Evolutionary conservation across 768 basidiomycete species (phyloP), one percentile per base, ranked within the genome.

Genomic region (Tulasnella sp.): DNA sequence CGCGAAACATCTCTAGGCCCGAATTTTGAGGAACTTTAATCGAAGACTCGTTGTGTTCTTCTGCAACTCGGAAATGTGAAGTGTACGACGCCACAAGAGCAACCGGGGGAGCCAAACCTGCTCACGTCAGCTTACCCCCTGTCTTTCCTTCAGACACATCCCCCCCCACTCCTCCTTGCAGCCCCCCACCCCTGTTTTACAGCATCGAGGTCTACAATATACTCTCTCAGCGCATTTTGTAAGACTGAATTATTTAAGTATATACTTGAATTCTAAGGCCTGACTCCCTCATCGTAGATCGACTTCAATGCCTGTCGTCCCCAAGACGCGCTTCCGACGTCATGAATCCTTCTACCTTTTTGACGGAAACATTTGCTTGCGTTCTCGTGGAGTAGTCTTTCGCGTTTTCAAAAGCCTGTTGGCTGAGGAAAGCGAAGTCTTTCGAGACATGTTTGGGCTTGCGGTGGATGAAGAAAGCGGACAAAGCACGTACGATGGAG

Each of bases 351-450:
- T 73, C 73, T 73, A 73, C 23, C 23, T 44, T 32, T 29, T 20
- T 18, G 48, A 75, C 32, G 48, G 74, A 1, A 75, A 75, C 39
- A 51, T 75, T 16, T 55, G 46, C 32, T 57, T 75, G 44, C 20
- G 55, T 35, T 44, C 74, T 39, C 37, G 32, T 23, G 48, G 51
- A 48, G 32, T 57, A 32, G 44, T 46, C 11, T 74, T 74, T 32
- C 73, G 73, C 20, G 20, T 74, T n/a, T 37, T 26, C 46, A 76
- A 44, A 18, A 39, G 46, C 32, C 23, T 61, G 32, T 51, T 61
- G 23, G 75, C 75, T 16, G 32, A 26, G 39, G 46, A 69, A 26
- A 76, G 75, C 40, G 75, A 40, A 40, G 48, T 76, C 29, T 76
- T 76, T 11, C 23, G 55, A n/a, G 75, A 76, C 29, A n/a, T 76